A percentile compares a stretch with the other conserved stretches of the same genome.
phyloP scores from a whole-genome alignment of 345 rosid genomes.

The Acer campestre region DNA sequence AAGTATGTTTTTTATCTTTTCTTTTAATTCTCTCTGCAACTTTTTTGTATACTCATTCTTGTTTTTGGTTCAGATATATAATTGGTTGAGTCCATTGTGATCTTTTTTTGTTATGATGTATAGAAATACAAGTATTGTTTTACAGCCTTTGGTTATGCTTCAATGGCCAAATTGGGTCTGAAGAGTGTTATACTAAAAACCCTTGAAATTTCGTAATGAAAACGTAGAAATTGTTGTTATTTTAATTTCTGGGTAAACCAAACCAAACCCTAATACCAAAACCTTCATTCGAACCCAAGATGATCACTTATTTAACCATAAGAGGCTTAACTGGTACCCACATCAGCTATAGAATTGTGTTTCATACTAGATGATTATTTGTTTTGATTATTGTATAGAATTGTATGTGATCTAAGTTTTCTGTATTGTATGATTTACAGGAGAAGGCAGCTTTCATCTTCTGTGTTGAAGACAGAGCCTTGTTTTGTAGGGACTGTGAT shows the following conservation, averaged over 20 bases:
- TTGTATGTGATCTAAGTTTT: background rate
- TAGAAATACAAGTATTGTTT: background rate
- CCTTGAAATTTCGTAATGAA: background rate
- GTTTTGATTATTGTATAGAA: background rate
- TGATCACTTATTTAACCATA: no score
- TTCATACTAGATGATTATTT: background rate
- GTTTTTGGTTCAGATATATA: background rate
- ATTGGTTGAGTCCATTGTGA: background rate
- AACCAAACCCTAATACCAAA: background rate
- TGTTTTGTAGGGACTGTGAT: constrained; percentile 86
- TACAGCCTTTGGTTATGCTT: no score
- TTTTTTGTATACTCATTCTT: background rate
- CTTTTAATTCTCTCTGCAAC: background rate
- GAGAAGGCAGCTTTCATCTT: constrained; percentile 95
- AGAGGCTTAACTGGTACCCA: background rate
- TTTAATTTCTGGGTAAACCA: background rate
- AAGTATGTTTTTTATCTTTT: constrained; percentile 37
- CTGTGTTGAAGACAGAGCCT: constrained; percentile 97
- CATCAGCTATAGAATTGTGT: background rate
- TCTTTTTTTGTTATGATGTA: no score
- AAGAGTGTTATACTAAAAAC: no score
- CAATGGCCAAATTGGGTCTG: no score
- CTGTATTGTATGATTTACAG: constrained; percentile 35
- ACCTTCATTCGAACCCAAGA: background rate
- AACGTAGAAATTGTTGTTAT: no score